Conservation (phyloP, 2,329 filamentous ascomycete genomes). For the Colletotrichum aenigma region DNA sequence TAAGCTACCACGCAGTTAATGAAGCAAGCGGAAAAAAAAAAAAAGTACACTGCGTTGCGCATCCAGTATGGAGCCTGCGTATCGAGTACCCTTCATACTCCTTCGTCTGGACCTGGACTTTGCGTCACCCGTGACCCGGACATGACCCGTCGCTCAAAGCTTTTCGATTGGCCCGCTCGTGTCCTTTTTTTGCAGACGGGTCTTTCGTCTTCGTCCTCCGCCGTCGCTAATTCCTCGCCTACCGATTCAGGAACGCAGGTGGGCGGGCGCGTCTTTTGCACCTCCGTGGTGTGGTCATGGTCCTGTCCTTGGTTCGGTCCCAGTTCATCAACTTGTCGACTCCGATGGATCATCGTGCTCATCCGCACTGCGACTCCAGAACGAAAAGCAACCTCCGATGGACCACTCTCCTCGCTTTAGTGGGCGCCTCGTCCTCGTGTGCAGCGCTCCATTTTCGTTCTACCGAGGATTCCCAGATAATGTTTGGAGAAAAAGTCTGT, state of each 20-base stretch:
- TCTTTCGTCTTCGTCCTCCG: constrained; percentile 6
- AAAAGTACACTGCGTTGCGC: neutral
- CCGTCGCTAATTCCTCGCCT: constrained; percentile 9
- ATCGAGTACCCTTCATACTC: neutral
- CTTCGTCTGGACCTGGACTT: neutral
- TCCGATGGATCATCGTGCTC: neutral
- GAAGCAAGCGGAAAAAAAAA: neutral
- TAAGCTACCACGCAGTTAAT: neutral
- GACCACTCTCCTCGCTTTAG: neutral
- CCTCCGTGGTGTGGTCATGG: neutral
- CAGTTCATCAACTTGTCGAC: neutral
- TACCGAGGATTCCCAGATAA: neutral
- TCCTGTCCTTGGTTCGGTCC: neutral
- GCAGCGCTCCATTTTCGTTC: neutral
- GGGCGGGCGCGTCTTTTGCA: neutral
- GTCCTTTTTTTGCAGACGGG: neutral
- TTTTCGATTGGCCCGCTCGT: neutral
- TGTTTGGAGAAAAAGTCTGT: neutral
- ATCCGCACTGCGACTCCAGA: neutral
- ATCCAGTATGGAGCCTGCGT: neutral
- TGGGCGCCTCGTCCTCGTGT: neutral
- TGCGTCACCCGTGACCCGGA: constrained; percentile 1
- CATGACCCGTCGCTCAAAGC: neutral
- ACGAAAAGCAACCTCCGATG: neutral
- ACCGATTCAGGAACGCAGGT: constrained; percentile 8